Evolutionary conservation across 1,284 basidiomycete genomes (phyloP).

Genomic region (Leccinum proximum): DNA sequence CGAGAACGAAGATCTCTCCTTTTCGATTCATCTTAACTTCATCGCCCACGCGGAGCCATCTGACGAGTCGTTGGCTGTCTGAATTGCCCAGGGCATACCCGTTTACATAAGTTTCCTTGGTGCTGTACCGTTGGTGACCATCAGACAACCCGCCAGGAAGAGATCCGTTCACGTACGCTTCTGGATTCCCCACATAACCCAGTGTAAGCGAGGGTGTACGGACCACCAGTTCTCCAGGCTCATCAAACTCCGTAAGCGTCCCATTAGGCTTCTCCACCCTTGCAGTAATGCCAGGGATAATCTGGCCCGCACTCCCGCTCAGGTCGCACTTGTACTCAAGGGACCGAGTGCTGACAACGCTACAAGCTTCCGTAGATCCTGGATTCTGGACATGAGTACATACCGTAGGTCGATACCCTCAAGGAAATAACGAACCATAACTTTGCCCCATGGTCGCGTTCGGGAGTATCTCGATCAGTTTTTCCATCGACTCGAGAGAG

Average conservation of each 20-base stretch:
- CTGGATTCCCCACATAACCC: slow-evolving; percentile 53
- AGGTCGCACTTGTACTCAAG: slow-evolving; percentile 44
- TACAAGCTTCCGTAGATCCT: slow-evolving; percentile 45
- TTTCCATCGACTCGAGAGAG: slow-evolving; percentile 45
- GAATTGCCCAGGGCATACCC: no score
- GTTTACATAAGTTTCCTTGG: no score
- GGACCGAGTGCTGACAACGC: slow-evolving; percentile 33
- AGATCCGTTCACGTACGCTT: slow-evolving; percentile 52
- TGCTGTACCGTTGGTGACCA: no score
- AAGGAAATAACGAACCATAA: slow-evolving; percentile 38
- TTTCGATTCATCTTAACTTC: no score
- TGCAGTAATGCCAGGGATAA: not conserved
- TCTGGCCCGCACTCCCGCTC: slow-evolving; percentile 50
- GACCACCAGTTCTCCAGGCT: slow-evolving; percentile 65
- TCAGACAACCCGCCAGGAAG: no score
- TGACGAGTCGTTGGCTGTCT: no score
- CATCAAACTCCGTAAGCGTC: slow-evolving; percentile 53
- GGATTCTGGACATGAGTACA: not conserved
- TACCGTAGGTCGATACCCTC: not conserved
- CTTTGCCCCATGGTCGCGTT: slow-evolving; percentile 45
- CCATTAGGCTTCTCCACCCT: slow-evolving; percentile 52
- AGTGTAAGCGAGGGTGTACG: slow-evolving; percentile 58
- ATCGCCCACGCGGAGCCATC: no score
- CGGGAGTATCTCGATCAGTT: slow-evolving; percentile 45
- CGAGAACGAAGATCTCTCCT: no score